Percentiles rank a stretch among this genome's conserved stretches.
Evolutionary conservation across 73 alveolate genomes (phyloP).

Genomic region (Paramecium pentaurelia): DNA sequence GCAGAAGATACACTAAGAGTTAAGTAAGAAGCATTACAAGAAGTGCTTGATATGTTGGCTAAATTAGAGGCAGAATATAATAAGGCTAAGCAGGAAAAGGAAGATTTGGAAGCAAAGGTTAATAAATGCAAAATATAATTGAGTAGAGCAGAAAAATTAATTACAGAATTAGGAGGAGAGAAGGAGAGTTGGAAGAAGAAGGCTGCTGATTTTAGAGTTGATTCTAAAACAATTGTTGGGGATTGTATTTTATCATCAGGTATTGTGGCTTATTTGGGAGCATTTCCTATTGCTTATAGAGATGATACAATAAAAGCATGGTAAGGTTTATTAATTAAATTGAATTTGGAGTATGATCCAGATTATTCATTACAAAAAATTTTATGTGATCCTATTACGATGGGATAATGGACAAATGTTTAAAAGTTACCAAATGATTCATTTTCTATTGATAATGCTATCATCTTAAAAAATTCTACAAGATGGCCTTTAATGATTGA

Average conservation of each 20-base stretch:
- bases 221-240: constrained; percentile 92
- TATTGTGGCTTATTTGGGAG: constrained; percentile 99
- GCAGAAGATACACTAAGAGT: constrained; percentile 89
- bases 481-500: constrained; percentile 99
- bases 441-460: constrained; percentile 97
- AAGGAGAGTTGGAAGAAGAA: constrained; percentile 92
- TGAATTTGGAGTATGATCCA: constrained; percentile 64
- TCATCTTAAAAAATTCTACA: constrained; percentile 93
- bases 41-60: constrained; percentile 79
- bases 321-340: constrained; percentile 70
- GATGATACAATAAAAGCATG: constrained; percentile 92
- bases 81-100: constrained; percentile 92
- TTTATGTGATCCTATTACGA: constrained; percentile 97
- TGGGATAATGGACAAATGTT: constrained; percentile 94
- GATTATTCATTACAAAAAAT: constrained; percentile 80
- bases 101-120: constrained; percentile 91
- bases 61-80: constrained; percentile 91
- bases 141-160: constrained; percentile 97
- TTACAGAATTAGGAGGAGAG: constrained; percentile 97
- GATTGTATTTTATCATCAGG: constrained; percentile 98
- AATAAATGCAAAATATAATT: constrained; percentile 93
- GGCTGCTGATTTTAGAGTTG: constrained; percentile 74
- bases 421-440: constrained; percentile 92
- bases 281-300: constrained; percentile 95
- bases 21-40: constrained; percentile 87